Evolutionary conservation across 176 grass and related monocot genomes (phyloP).

Genomic region (Coix lacrymajobi): DNA sequence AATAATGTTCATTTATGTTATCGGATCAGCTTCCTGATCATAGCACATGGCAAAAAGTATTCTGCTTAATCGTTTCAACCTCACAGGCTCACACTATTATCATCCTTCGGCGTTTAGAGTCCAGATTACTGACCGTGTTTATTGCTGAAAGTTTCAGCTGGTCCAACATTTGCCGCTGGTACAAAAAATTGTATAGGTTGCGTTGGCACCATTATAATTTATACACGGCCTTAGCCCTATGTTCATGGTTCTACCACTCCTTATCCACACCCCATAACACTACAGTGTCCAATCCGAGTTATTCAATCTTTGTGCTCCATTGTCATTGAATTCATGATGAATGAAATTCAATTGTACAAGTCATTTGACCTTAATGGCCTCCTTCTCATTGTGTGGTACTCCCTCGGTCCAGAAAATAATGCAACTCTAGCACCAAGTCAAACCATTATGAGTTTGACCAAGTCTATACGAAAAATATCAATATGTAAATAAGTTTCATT

Average conservation of each 20-base stretch:
- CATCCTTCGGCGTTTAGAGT: not conserved
- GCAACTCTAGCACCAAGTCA: not conserved
- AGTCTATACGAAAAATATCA: not conserved
- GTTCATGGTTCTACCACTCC: not conserved
- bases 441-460: not conserved
- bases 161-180: not conserved
- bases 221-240: not conserved
- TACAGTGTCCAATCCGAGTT: not conserved
- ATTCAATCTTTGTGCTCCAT: not conserved
- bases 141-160: not conserved
- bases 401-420: not conserved
- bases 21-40: not conserved
- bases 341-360: constrained; percentile 10
- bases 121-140: not conserved
- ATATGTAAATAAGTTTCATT: not conserved
- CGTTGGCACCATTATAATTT: not conserved
- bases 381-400: not conserved
- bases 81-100: not conserved
- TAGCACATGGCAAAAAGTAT: not conserved
- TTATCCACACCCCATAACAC: not conserved
- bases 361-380: not conserved
- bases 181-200: not conserved
- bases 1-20: not conserved
- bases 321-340: not conserved
- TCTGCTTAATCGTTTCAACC: not conserved